These are phyloP conservation scores for Aspergillus piperis DNA, from an alignment of 2,329 filamentous ascomycete genomes.

Conservation along the genomic window DNA sequence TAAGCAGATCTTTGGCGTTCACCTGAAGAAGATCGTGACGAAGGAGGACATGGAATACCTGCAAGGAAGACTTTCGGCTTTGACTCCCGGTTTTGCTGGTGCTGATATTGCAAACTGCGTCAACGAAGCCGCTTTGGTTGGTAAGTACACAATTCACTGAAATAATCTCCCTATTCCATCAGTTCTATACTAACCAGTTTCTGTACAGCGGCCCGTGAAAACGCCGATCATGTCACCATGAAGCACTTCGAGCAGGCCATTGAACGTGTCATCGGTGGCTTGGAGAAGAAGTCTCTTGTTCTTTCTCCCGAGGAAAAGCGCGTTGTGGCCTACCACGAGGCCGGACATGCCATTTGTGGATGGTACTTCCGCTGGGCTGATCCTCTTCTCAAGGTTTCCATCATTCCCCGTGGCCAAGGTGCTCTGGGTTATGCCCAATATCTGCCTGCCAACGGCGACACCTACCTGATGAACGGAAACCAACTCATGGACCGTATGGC, in stretches of 20 bases:
- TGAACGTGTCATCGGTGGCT: constrained; percentile 91
- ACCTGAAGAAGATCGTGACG: constrained; percentile 92
- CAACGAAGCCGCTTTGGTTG: constrained; percentile 94
- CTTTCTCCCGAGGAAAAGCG: constrained; percentile 91
- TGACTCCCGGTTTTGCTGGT: constrained; percentile 95
- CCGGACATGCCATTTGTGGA: constrained; percentile 95
- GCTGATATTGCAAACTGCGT: constrained; percentile 98
- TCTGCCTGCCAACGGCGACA: constrained; percentile 78
- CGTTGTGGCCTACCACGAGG: constrained; percentile 96
- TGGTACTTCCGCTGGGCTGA: constrained; percentile 98
- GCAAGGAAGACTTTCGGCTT: constrained; percentile 81
- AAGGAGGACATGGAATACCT: constrained; percentile 85
- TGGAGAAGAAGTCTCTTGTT: constrained; percentile 96
- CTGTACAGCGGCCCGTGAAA: constrained; percentile 72
- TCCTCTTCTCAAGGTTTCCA: constrained; percentile 95
- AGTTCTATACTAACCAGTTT: constrained; percentile 42
- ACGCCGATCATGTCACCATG: constrained; percentile 80
- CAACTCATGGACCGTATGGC: constrained; percentile 99
- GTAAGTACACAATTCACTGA: constrained; percentile 53
- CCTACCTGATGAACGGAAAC: constrained; percentile 91
- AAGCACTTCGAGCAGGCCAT: constrained; percentile 95
- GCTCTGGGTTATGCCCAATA: constrained; percentile 97
- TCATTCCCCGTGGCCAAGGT: constrained; percentile 93
- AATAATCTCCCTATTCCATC: background rate
- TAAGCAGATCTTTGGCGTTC: constrained; percentile 93